Conservation (phyloP, 768 basidiomycete genomes). For the Serendipita sp. region DNA sequence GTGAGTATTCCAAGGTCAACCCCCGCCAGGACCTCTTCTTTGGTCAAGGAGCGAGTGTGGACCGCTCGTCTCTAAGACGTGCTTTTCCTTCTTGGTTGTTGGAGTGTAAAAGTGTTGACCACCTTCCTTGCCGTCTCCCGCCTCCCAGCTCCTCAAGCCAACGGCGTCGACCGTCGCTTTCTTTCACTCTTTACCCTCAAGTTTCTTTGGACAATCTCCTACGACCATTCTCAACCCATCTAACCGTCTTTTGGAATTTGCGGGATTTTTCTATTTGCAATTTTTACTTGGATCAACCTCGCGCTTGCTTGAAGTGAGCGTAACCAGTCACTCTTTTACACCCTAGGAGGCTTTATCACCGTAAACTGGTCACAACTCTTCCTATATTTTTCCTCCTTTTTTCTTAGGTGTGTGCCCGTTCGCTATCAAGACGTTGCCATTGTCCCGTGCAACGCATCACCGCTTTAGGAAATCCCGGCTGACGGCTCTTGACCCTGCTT, state of each 20-base stretch:
- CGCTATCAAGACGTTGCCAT: background rate
- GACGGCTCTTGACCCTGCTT: background rate
- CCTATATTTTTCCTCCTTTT: background rate
- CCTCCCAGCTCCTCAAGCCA: background rate
- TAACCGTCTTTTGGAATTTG: background rate
- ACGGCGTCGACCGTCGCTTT: constrained; percentile 6
- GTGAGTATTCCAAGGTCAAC: background rate
- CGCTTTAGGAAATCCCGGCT: background rate
- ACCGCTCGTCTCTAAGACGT: background rate
- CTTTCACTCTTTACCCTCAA: background rate
- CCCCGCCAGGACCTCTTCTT: background rate
- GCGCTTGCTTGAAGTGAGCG: background rate
- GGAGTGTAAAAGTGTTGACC: background rate
- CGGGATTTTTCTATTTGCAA: background rate
- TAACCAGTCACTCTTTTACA: constrained; percentile 1
- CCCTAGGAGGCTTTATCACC: background rate
- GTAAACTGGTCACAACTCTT: background rate
- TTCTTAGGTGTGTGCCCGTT: background rate
- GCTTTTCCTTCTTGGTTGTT: too few species aligned
- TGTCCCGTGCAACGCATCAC: background rate
- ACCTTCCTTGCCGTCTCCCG: background rate
- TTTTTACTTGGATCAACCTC: background rate
- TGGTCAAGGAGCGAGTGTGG: background rate
- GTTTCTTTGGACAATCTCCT: background rate
- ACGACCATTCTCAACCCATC: background rate